Percentiles rank a stretch among this genome's conserved stretches.
Conservation (phyloP, 352 stramenopile genomes). For the Phytophthora lateralis region DNA sequence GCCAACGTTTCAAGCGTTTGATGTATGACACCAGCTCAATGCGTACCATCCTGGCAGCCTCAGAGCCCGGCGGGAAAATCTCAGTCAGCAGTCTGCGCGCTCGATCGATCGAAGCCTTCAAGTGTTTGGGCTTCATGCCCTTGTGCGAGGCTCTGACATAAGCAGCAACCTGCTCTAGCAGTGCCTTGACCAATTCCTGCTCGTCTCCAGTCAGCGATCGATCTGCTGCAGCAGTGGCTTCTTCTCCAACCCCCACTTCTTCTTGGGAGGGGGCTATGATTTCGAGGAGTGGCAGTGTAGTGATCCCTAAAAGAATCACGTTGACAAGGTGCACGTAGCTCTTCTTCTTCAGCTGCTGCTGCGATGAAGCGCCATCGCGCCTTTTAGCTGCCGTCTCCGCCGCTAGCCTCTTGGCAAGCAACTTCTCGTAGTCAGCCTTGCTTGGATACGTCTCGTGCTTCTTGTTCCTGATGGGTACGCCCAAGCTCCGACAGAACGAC, state of each 20-base stretch:
- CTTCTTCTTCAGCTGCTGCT: neutral
- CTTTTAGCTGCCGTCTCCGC: neutral
- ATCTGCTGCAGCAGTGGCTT: neutral
- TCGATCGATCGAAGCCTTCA: neutral
- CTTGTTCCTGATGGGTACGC: neutral
- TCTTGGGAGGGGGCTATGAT: neutral
- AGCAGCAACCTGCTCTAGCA: neutral
- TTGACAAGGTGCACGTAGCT: neutral
- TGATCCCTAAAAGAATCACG: neutral
- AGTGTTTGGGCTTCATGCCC: neutral
- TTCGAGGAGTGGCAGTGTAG: neutral
- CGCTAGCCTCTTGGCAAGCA: slow-evolving; percentile 4
- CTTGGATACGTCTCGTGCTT: slow-evolving; percentile 1
- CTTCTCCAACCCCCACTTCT: neutral
- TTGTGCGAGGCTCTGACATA: neutral
- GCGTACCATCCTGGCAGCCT: neutral
- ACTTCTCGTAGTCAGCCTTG: slow-evolving; percentile 1
- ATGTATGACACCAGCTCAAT: neutral
- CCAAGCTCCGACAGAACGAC: neutral
- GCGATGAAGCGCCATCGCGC: neutral
- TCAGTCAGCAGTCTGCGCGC: neutral
- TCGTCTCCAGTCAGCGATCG: neutral
- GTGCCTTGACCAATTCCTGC: neutral
- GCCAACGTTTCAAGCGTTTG: neutral
- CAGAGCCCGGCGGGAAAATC: neutral